Evolutionary conservation across 116 monocot species (phyloP).

Genomic region (Iris pallida): DNA sequence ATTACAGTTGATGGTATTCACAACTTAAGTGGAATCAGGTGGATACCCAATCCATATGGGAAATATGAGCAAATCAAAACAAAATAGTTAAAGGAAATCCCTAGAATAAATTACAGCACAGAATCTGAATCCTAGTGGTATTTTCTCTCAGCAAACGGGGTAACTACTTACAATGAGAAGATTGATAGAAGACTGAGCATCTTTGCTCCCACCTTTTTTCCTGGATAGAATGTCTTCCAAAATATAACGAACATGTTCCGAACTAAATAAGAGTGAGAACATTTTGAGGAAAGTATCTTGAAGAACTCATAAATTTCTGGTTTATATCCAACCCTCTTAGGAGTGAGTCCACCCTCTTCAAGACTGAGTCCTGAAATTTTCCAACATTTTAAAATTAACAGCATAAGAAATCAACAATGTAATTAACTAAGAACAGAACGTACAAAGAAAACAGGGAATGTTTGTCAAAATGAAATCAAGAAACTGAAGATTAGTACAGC

Average conservation of each 20-base stretch:
- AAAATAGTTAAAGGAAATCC: constrained; percentile 3
- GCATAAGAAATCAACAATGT: neutral
- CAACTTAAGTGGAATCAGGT: no score
- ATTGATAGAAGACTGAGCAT: constrained; percentile 27
- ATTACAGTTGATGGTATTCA: no score
- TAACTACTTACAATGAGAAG: constrained; percentile 66
- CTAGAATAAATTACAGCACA: neutral
- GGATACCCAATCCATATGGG: no score
- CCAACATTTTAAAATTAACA: neutral
- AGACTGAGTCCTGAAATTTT: constrained; percentile 39
- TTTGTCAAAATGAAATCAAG: no score
- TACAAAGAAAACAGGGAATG: no score
- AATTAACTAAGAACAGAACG: no score
- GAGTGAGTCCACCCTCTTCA: constrained; percentile 16
- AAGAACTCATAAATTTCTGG: constrained; percentile 67
- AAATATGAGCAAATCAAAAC: neutral
- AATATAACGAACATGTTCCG: constrained; percentile 56
- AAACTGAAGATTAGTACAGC: neutral
- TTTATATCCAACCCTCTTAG: constrained; percentile 76
- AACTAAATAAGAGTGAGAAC: constrained; percentile 66
- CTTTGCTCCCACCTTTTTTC: constrained; percentile 21
- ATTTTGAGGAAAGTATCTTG: constrained; percentile 58
- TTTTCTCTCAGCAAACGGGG: neutral
- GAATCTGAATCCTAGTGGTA: neutral
- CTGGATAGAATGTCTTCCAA: constrained; percentile 34